Base-by-base conservation (phyloP, 1,139 yeast species). In the Taphrina populina region DNA sequence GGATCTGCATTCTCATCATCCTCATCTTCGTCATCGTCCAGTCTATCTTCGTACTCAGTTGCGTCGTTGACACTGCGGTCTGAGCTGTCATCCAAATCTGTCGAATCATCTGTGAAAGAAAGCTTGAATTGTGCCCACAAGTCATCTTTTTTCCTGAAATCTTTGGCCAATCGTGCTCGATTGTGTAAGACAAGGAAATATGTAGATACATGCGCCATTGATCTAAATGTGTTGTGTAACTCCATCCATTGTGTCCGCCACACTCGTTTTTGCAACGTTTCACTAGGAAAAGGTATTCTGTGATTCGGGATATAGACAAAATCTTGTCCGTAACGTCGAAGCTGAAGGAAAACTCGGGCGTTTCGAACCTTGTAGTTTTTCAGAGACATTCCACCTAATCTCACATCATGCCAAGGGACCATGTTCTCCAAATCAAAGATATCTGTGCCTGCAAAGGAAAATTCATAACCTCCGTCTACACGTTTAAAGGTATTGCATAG, bases 401-500 rank as follows among this genome's bases (percentile, higher is more conserved):
- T 8, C n/a, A 37, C 15, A 23, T 37, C 30, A 19, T 37, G 43
- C 30, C 30, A 21, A 8, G 27, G 43, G 7, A 37, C 15, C 43
- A 37, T 37, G 17, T 8, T 6, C 4, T 37, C 43, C 7, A 23
- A 6, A 13, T 37, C 29, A 37, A 37, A 37, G 29, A 21, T 7
- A 8, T 20, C 29, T 8, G 43, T 8, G n/a, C 43, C 43, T 13
- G 43, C 15, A n/a, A 37, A 37, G 29, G 30, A 15, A 10, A 21
- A 20, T 21, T 37, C 43, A 30, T 20, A 37, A 4, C 43, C 43
- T 19, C 43, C 43, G 7, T 19, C 4, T 6, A 37, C 30, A 5
- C 43, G 8, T 37, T 23, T 37, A 10, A 37, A 19, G 13, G 43
- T 8, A 23, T 37, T 37, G n/a, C 43, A 37, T 5, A 37, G 15